Evolutionary conservation across 2,329 filamentous ascomycete species (phyloP).

Genomic region (Alternaria sp.): DNA sequence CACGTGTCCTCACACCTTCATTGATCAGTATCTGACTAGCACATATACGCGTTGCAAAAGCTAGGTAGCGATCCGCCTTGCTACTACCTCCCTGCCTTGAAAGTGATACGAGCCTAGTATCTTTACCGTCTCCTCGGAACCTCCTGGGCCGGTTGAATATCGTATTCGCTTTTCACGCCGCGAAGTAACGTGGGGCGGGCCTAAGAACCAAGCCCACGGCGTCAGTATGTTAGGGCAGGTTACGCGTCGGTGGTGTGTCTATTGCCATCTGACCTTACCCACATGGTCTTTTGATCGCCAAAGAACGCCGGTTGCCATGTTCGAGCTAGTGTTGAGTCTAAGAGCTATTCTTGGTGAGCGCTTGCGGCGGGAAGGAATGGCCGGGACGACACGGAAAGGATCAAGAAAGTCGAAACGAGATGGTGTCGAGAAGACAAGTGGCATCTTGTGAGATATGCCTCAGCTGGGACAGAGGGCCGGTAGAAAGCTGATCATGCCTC

Average conservation of each 20-base stretch:
- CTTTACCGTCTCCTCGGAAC: background rate
- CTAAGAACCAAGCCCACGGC: constrained; percentile 9
- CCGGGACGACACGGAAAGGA: constrained; percentile 18
- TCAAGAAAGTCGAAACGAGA: background rate
- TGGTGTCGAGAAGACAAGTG: constrained; percentile 19
- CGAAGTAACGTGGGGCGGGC: constrained; percentile 7
- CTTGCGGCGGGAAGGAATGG: constrained; percentile 11
- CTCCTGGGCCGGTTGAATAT: constrained; percentile 15
- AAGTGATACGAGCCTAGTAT: background rate
- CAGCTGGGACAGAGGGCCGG: background rate
- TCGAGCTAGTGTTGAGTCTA: background rate
- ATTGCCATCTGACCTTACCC: background rate
- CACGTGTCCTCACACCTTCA: background rate
- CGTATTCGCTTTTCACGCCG: constrained; percentile 14
- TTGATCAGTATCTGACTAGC: background rate
- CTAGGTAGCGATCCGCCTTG: background rate
- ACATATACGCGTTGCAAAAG: constrained; percentile 3
- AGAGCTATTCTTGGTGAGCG: background rate
- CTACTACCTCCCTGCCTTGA: background rate
- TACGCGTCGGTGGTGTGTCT: constrained; percentile 8
- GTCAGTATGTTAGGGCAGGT: constrained; percentile 9
- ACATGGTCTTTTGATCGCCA: background rate
- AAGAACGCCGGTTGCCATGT: background rate
- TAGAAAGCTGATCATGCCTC: background rate
- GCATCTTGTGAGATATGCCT: constrained; percentile 13